Percentiles rank a stretch among this genome's conserved stretches.
Conservation (phyloP, 192 early-diverging fungal genomes). For the Gryganskiella cystojenkinii region DNA sequence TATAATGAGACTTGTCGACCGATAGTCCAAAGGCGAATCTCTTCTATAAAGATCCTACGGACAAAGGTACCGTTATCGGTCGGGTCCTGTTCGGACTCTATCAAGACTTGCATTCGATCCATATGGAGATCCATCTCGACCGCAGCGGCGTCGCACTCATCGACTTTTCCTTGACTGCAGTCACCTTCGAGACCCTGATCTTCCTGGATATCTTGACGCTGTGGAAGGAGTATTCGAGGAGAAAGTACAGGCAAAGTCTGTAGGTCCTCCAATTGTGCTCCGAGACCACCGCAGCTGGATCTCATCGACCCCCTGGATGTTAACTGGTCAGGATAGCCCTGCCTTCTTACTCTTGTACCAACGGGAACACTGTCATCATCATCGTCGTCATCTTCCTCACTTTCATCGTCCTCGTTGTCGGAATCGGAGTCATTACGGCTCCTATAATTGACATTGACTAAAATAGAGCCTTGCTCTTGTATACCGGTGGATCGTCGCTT, state of each 20-base stretch:
- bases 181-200: too few species aligned
- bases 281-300: too few species aligned
- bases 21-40: conserved; percentile 26
- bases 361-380: too few species aligned
- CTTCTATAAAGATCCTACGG: conserved; percentile 27
- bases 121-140: conserved; percentile 10
- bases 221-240: too few species aligned
- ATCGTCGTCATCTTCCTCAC: background rate
- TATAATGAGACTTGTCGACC: conserved; percentile 22
- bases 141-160: conserved; percentile 4
- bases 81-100: conserved; percentile 21
- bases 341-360: too few species aligned
- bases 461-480: too few species aligned
- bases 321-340: too few species aligned
- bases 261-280: background rate
- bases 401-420: conserved; percentile 11
- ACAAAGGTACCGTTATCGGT: conserved; percentile 30
- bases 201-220: background rate
- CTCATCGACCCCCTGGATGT: too few species aligned
- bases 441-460: too few species aligned
- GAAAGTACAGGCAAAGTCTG: background rate
- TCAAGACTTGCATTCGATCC: conserved; percentile 19
- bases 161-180: background rate
- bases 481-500: too few species aligned
- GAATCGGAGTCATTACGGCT: background rate